Evolutionary conservation across 768 basidiomycete species (phyloP), one percentile per base, ranked within the genome.

Genomic region (Suillus subaureus): DNA sequence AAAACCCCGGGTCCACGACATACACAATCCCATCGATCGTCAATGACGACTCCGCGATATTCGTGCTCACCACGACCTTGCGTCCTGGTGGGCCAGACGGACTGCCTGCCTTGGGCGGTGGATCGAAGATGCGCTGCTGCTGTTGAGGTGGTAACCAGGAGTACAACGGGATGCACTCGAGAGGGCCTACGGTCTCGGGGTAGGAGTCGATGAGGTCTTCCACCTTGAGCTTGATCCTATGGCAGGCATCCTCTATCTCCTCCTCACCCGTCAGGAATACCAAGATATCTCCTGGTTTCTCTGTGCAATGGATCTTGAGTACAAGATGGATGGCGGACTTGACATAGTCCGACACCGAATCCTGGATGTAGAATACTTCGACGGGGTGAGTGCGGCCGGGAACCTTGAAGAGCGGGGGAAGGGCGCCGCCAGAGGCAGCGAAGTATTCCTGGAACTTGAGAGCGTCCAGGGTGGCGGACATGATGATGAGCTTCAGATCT

Each of bases 11-110:
- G 73, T 98, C 97, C 55, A 98, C 96, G 64, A 98, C 97, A 71
- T 99, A 99, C n/a, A 99, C 96, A 71, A 99, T 98, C 26, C 97
- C 97, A 70, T 99, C 97, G 65, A 99, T 99, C 3, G 97, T 99
- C 51, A 99, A 79, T 2, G 95, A 97, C 2, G 97, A 99, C 78
- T 99, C 97, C 4, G 97, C 97, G 65, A 99, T 95, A 74, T 99
- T 99, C 35, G 97, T 99, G 11, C 96, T 94, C 1, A 99, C 83
- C 39, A 99, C 92, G 52, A 99, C 86, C 76, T 99, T 99, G 66
- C 97, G 87, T 0, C 97, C 97, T 0, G 91, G 89, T 0, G 94
- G 90, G 1, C 94, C 91, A 60, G 82, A 88, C 0, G 85, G 75
- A 0, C 77, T 81, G 3, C 83, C 80, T 0, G 94, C 75, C 5